Base-by-base conservation (phyloP, 768 basidiomycete genomes). In the Rhizopogon rudus region DNA sequence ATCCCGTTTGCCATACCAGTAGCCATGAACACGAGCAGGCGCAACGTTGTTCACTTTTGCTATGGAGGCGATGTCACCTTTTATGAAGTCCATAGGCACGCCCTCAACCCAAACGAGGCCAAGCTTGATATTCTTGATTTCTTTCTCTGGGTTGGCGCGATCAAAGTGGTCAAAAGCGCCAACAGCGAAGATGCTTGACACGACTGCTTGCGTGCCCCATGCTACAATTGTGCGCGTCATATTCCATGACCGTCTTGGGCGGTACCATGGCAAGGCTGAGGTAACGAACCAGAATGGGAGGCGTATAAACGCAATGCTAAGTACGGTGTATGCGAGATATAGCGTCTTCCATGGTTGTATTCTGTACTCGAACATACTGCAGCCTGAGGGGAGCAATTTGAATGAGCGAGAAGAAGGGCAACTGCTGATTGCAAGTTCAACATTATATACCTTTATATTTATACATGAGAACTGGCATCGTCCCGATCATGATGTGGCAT, bases 161-260 rank as follows among this genome's bases (percentile, higher is more conserved):
- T 16, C 10, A 35, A 49, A 29, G 9, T 14, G 6, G n/a, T 16
- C 10, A 35, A 49, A 29, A 14, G 16, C 12, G 9, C 53, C 44
- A 14, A 40, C 29, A 6, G 45, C 51, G 9, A 40, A 52, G 16
- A 43, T 12, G 8, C 39, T 22, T 20, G 25, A 40, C 5, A 39
- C 25, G 14, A 31, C 4, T 25, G 39, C 51, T 20, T 52, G 37
- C 17, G 25, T 7, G 41, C 40, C 40, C 28, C 41, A 42, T 31
- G 77, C 61, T 48, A 67, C 53, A 8, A 82, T 31, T 4, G 69
- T 63, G 16, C 77, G 73, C 33, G 61, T 67, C 25, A 79, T 54
- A 41, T 65, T 63, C 81, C 81, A 82, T 20, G 77, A 71, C 22
- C 8, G n/a, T 20, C 51, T 35, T 31, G 63, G 58, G 8, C 63